These are phyloP conservation scores for Dissophora ornata DNA, from an alignment of 192 early-diverging fungal genomes.

Conservation along the genomic window DNA sequence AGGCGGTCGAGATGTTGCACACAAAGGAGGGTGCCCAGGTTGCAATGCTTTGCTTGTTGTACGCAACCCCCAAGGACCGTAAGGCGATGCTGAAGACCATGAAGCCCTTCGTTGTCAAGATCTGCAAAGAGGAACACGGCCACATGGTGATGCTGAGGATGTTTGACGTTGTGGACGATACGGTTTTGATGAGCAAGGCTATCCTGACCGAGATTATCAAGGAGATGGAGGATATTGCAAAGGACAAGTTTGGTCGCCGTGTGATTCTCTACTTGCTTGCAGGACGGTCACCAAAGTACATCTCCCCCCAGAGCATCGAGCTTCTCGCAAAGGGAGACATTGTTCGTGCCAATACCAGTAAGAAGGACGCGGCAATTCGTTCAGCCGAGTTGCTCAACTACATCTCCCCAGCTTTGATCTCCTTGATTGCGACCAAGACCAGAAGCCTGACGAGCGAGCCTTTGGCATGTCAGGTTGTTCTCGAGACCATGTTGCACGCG, in stretches of 20 bases:
- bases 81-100: slow-evolving; percentile 90
- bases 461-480: slow-evolving; percentile 76
- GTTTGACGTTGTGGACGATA: slow-evolving; percentile 94
- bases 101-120: slow-evolving; percentile 81
- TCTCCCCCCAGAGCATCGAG: slow-evolving; percentile 75
- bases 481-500: slow-evolving; percentile 77
- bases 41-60: slow-evolving; percentile 82
- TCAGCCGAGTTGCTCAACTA: slow-evolving; percentile 75
- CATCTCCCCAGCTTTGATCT: slow-evolving; percentile 70
- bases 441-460: slow-evolving; percentile 70
- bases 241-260: slow-evolving; percentile 82
- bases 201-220: slow-evolving; percentile 73
- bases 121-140: slow-evolving; percentile 91
- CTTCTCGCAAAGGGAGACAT: slow-evolving; percentile 75
- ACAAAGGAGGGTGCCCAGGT: slow-evolving; percentile 92
- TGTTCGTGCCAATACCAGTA: slow-evolving; percentile 80
- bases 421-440: slow-evolving; percentile 64
- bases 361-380: slow-evolving; percentile 83
- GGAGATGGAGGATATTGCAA: slow-evolving; percentile 67
- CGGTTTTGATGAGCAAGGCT: slow-evolving; percentile 82
- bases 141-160: slow-evolving; percentile 84
- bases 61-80: slow-evolving; percentile 89
- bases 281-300: slow-evolving; percentile 80
- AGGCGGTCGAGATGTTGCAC: slow-evolving; percentile 88
- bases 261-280: slow-evolving; percentile 84